Base-by-base conservation (phyloP, 768 basidiomycete species). In the Suillus cothurnatus region DNA sequence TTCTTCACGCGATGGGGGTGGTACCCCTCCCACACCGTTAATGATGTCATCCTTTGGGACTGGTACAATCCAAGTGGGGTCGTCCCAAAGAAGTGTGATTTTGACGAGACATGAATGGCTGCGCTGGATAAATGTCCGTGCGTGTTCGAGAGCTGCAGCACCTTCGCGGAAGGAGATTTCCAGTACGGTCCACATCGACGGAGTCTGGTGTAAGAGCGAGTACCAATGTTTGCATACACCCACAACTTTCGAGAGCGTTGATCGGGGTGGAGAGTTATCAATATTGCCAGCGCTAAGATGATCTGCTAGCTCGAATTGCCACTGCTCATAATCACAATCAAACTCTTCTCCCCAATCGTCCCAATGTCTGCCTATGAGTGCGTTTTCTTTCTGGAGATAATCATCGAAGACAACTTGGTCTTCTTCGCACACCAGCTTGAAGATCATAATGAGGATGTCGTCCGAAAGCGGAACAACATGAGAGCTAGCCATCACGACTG, bases 11-110 rank as follows among this genome's bases (percentile, higher is more conserved):
- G 56, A 36, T 23, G 14, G 31, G 17, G 19, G 28, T 31, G 26
- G 26, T 6, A 53, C 9, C 31, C 4, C 26, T 50, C 49, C 26
- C 17, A 7, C 7, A 28, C 4, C 15, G 14, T 6, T 49, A 3
- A 17, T 26, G 4, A 28, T 15, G 2, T 28, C 26, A 9, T 28
- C 26, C 26, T 12, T 2, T 3, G 2, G 6, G 7, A 26, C 8
- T 6, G 52, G 52, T 4, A 31, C 28, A 6, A 31, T 31, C 52
- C 52, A 53, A 31, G 52, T 19, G 28, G n/a, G 56, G n/a, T 57
- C 4, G 23, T 57, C 56, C 56, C 56, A 57, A n/a, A 57, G 56
- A 36, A 57, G 15, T 36, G 56, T 57, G n/a, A 57, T 23, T 23
- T 57, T 6, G 14, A 57, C 6, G 34, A 15, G 56, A 38, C n/a